Percentiles rank a stretch among this genome's conserved stretches.
phyloP scores from a whole-genome alignment of 2,329 filamentous ascomycete genomes.

The Blastomyces parvus region DNA sequence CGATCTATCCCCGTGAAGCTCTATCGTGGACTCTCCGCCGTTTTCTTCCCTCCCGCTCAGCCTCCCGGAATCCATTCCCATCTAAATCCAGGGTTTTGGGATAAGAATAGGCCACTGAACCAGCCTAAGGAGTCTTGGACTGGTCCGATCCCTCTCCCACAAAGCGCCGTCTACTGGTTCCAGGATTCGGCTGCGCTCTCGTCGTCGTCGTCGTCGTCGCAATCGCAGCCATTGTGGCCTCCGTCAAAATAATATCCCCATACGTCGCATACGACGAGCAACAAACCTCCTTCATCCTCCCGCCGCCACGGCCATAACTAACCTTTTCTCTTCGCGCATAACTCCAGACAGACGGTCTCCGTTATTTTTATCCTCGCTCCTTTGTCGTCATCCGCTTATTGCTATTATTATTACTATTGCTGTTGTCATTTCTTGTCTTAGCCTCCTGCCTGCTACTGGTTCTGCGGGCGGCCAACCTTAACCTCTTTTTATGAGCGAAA shows the following conservation, averaged over 20 bases:
- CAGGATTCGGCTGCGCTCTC: background rate
- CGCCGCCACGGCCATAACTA: background rate
- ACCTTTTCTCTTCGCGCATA: background rate
- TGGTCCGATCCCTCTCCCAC: background rate
- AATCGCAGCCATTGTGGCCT: background rate
- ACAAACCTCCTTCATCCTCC: background rate
- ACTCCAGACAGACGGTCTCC: background rate
- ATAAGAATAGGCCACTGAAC: background rate
- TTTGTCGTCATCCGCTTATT: background rate
- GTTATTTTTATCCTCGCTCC: background rate
- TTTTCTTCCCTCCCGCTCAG: background rate
- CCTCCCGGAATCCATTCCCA: background rate
- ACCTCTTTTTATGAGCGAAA: too few relatives aligned
- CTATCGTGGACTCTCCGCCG: too few relatives aligned
- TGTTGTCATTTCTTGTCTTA: background rate
- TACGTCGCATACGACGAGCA: background rate
- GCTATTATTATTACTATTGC: background rate
- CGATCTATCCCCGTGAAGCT: background rate
- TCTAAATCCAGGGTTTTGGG: background rate
- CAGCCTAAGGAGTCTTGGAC: too few relatives aligned
- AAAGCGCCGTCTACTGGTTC: background rate
- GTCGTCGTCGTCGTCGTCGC: background rate
- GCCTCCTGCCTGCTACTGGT: background rate
- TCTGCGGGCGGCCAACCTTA: background rate
- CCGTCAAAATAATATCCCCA: background rate